A percentile compares a stretch with the other conserved stretches of the same genome.
These are phyloP conservation scores for Cucurbita argyrosperma DNA, from an alignment of 306 rosid genomes.

Conservation along the genomic window DNA sequence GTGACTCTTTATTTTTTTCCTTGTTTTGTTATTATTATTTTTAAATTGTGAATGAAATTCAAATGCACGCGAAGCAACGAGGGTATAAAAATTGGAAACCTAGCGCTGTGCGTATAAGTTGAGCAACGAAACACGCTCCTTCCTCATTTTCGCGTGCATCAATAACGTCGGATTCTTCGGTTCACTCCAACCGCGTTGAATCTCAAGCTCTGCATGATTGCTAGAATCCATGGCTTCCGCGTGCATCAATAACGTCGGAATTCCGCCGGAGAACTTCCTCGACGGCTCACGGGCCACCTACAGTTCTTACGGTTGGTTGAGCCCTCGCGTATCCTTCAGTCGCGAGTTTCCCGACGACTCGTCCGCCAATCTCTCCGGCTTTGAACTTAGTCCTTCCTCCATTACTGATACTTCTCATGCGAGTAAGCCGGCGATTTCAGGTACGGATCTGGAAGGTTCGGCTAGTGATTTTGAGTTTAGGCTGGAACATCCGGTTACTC, in stretches of 20 bases:
- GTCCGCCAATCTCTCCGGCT: slow-evolving; percentile 8
- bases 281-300: slow-evolving; percentile 28
- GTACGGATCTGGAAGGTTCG: slow-evolving; percentile 37
- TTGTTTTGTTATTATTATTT: too few species aligned
- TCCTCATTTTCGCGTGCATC: background rate
- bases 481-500: slow-evolving; percentile 51
- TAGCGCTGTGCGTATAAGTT: background rate
- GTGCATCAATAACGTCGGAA: slow-evolving; percentile 64
- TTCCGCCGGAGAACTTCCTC: slow-evolving; percentile 53
- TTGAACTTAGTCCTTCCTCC: background rate
- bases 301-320: slow-evolving; percentile 52
- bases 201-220: background rate
- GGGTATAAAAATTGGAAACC: background rate
- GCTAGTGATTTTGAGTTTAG: slow-evolving; percentile 69
- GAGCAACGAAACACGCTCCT: background rate
- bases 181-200: background rate
- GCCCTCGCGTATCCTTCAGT: slow-evolving; percentile 40
- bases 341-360: slow-evolving; percentile 17
- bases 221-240: slow-evolving; percentile 64
- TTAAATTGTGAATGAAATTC: too few species aligned
- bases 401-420: background rate
- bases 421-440: slow-evolving; percentile 8
- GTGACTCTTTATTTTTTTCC: too few species aligned
- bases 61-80: too few species aligned
- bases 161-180: background rate